A percentile compares a stretch with the other conserved stretches of the same genome.
phyloP scores from a whole-genome alignment of 2,329 filamentous ascomycete genomes.

The Monosporascus sp. region DNA sequence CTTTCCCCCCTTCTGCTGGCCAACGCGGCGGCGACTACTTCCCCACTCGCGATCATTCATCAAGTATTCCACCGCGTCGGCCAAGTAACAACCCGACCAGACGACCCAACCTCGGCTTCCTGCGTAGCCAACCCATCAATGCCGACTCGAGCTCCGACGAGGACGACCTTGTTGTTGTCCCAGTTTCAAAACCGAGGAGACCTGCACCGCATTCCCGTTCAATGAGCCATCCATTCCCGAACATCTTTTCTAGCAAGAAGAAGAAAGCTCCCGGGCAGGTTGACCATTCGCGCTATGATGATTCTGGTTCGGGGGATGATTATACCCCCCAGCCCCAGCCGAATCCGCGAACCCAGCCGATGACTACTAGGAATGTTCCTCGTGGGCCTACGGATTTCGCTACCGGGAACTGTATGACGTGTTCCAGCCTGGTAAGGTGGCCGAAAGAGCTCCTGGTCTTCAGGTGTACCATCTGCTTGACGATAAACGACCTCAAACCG shows the following conservation, averaged over 20 bases:
- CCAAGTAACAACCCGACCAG: constrained; percentile 19
- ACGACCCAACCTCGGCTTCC: constrained; percentile 17
- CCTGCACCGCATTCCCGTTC: constrained; percentile 53
- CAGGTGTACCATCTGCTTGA: constrained; percentile 77
- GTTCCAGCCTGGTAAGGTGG: constrained; percentile 75
- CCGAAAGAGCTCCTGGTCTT: constrained; percentile 68
- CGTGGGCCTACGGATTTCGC: constrained; percentile 45
- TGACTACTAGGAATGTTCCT: constrained; percentile 22
- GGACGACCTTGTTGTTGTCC: constrained; percentile 17
- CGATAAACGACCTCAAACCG: constrained; percentile 72
- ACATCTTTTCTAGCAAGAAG: constrained; percentile 58
- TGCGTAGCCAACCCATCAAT: constrained; percentile 17
- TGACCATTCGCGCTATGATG: constrained; percentile 27
- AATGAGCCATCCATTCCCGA: constrained; percentile 75
- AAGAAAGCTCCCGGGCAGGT: constrained; percentile 43
- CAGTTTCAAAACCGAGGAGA: constrained; percentile 18
- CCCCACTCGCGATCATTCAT: neutral
- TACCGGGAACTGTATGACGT: constrained; percentile 79
- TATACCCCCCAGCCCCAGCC: constrained; percentile 20
- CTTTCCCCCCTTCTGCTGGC: neutral
- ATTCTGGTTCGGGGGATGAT: constrained; percentile 42
- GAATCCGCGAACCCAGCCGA: constrained; percentile 23
- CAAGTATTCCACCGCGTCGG: constrained; percentile 6
- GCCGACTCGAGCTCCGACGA: constrained; percentile 38
- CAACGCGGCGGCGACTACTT: neutral